Percentiles rank a stretch among this genome's conserved stretches.
These are phyloP conservation scores for Chaetomium olivaceum DNA, from an alignment of 2,329 filamentous ascomycete genomes.

Conservation along the genomic window DNA sequence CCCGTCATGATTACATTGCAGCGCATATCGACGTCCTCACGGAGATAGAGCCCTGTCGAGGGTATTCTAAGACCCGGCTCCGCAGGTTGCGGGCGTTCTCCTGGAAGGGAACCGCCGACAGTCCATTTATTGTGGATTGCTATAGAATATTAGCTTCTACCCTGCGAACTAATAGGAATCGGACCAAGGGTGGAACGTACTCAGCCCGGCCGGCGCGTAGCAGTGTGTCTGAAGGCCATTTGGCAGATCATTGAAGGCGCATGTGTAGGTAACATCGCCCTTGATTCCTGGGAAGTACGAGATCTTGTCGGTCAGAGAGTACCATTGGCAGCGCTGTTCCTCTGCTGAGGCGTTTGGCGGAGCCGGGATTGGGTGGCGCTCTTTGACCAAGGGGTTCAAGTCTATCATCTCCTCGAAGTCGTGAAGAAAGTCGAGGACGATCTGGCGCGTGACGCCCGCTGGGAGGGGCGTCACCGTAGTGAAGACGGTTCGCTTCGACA, in stretches of 20 bases:
- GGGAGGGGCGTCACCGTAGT: slow-evolving; percentile 80
- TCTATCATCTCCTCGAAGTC: slow-evolving; percentile 83
- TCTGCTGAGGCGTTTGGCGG: slow-evolving; percentile 67
- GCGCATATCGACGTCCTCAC: slow-evolving; percentile 82
- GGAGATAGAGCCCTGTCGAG: slow-evolving; percentile 69
- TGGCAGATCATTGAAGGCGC: slow-evolving; percentile 74
- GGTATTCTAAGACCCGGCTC: slow-evolving; percentile 70
- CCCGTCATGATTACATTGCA: slow-evolving; percentile 74
- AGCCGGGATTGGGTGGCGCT: slow-evolving; percentile 66
- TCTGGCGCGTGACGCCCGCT: slow-evolving; percentile 62
- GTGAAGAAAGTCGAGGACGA: slow-evolving; percentile 75
- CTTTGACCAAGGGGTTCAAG: slow-evolving; percentile 78
- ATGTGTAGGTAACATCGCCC: slow-evolving; percentile 74
- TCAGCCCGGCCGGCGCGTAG: slow-evolving; percentile 76
- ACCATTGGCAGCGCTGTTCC: slow-evolving; percentile 75
- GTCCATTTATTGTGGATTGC: slow-evolving; percentile 73
- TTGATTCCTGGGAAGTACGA: slow-evolving; percentile 70
- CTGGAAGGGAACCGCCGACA: slow-evolving; percentile 69
- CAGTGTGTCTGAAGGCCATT: slow-evolving; percentile 78
- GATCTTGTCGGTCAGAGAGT: slow-evolving; percentile 75
- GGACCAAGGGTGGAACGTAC: slow-evolving; percentile 19
- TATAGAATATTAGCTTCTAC: slow-evolving; percentile 2
- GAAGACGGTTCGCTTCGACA: slow-evolving; percentile 71
- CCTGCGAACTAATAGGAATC: too few species aligned
- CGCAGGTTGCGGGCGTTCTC: slow-evolving; percentile 64